Base-by-base conservation (phyloP, 2,329 filamentous ascomycete genomes). In the Cladophialophora carrionii region DNA sequence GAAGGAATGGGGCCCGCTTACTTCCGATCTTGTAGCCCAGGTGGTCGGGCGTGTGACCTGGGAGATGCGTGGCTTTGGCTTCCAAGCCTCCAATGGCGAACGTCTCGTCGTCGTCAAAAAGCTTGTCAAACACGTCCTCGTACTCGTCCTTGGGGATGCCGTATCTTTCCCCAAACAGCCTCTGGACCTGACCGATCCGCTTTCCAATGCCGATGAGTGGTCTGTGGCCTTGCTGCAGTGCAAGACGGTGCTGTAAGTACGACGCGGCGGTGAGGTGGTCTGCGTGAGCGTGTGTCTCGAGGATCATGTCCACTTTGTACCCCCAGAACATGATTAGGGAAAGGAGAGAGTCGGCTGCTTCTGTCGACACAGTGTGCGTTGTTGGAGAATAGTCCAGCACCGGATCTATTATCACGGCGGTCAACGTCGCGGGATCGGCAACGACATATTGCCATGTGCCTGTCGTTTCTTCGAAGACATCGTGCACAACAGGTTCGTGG, bases 371-470 rank as follows among this genome's bases (percentile, higher is more conserved):
- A 1, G 61, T 71, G 46, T 77, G 74, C 1, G 74, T 78, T 10
- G 73, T 68, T 1, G 79, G 78, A 53, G 87, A 81, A 65, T 81
- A 88, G 72, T 88, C 82, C 2, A 89, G 72, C 0, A 89, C 87
- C 0, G 87, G 78, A 69, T 89, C 87, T 69, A 89, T 87, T 58
- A 89, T 84, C 62, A 80, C 82, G 1, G 85, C 83, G 0, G 71
- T 71, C 1, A 70, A 72, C 0, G 83, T 85, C 0, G 71, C 63
- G 0, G 84, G 80, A 65, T 88, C 85, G 0, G 80, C 83, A 0
- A 89, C 81, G 0, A 88, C 70, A 67, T 88, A 88, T 71, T 89
- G 87, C 83, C 84, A 88, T 20, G 86, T 87, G 2, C 79, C 78
- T 0, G 86, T 83, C 4, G 67, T 71, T 0, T 66, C 49, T 62